phyloP scores from a whole-genome alignment of 1,284 basidiomycete genomes.

The Austropuccinia psidii region DNA sequence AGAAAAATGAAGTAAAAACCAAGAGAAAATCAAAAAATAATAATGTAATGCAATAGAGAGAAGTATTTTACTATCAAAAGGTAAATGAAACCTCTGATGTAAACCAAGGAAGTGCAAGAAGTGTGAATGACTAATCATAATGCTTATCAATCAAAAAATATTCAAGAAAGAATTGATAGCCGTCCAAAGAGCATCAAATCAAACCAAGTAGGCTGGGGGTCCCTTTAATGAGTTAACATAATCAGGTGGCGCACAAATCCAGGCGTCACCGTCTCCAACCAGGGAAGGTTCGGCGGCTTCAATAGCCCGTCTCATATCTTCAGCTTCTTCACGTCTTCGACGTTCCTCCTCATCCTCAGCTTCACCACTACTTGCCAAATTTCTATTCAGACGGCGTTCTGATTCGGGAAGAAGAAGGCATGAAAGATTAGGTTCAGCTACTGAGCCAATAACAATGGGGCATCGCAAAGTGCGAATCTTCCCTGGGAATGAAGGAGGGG shows the following conservation, averaged over 20 bases:
- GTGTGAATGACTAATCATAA: too few species aligned
- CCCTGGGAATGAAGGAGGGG: slow-evolving; percentile 42
- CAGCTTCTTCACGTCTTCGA: slow-evolving; percentile 16
- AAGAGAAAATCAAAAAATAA: too few species aligned
- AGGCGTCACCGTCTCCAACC: slow-evolving; percentile 25
- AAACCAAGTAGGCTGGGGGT: slow-evolving; percentile 23
- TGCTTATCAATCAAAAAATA: too few species aligned
- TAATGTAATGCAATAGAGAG: too few species aligned
- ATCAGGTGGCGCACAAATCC: slow-evolving; percentile 31
- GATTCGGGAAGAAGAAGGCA: slow-evolving; percentile 20
- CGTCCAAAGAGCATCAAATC: neutral
- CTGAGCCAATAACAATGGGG: slow-evolving; percentile 50
- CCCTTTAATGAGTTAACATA: slow-evolving; percentile 14
- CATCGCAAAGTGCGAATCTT: slow-evolving; percentile 48
- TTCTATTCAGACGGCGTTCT: slow-evolving; percentile 5
- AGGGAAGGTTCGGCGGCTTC: slow-evolving; percentile 29
- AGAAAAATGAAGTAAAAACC: too few species aligned
- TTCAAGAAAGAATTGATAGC: neutral
- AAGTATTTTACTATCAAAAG: too few species aligned
- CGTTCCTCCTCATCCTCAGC: neutral
- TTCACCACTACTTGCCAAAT: neutral
- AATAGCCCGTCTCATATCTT: slow-evolving; percentile 27
- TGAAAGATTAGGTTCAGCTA: slow-evolving; percentile 47
- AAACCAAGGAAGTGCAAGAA: too few species aligned
- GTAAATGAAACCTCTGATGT: too few species aligned